Percentiles rank a stretch among this genome's conserved stretches.
Conservation (phyloP, 164 flowering plant genomes). For the Akebia trifoliata region DNA sequence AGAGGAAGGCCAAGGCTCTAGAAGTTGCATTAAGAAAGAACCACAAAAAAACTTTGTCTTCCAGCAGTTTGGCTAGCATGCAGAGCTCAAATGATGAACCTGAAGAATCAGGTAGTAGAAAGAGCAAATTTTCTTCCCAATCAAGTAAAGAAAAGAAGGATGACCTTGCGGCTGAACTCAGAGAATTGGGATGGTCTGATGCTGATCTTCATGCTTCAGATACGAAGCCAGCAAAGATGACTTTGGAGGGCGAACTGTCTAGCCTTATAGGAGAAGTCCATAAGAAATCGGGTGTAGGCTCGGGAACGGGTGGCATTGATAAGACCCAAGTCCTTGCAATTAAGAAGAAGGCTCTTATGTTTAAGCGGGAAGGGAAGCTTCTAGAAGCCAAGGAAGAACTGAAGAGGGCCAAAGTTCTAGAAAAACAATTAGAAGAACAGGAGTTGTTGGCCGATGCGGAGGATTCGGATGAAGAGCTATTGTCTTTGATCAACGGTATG, state of each 20-base stretch:
- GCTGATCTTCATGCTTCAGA: constrained; percentile 54
- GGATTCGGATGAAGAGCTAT: constrained; percentile 88
- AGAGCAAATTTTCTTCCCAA: constrained; percentile 21
- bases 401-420: constrained; percentile 79
- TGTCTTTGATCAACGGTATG: constrained; percentile 56
- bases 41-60: constrained; percentile 40
- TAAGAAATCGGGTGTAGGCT: constrained; percentile 26
- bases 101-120: constrained; percentile 29
- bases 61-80: constrained; percentile 26
- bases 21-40: constrained; percentile 60
- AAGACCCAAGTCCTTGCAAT: constrained; percentile 58
- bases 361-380: constrained; percentile 89
- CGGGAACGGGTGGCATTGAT: constrained; percentile 31
- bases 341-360: constrained; percentile 67
- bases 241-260: constrained; percentile 80
- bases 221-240: constrained; percentile 41
- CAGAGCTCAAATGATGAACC: constrained; percentile 28
- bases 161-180: constrained; percentile 71
- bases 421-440: constrained; percentile 82
- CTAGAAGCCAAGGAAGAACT: constrained; percentile 96
- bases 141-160: constrained; percentile 42
- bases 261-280: constrained; percentile 55
- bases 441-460: constrained; percentile 70
- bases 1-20: constrained; percentile 85
- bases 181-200: constrained; percentile 91